These are phyloP conservation scores for Chalara sp. DNA, from an alignment of 2,329 filamentous ascomycete genomes.

Conservation along the genomic window DNA sequence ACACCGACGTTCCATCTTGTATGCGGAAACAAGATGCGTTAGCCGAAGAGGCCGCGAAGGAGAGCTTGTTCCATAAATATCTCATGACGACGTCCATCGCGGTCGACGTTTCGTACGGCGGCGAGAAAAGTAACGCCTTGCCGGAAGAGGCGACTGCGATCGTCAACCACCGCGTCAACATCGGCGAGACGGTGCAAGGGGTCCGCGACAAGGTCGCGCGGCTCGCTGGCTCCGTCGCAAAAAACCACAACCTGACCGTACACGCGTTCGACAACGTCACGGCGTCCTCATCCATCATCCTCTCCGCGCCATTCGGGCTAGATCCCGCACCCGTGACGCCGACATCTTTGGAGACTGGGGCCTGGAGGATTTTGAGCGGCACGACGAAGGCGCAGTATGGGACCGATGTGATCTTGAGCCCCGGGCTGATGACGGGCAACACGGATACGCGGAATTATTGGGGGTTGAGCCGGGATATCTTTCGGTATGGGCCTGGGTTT, in stretches of 20 bases:
- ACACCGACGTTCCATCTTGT: slow-evolving; percentile 4
- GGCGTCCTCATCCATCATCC: slow-evolving; percentile 24
- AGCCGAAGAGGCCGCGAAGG: slow-evolving; percentile 1
- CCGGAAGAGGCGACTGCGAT: slow-evolving; percentile 44
- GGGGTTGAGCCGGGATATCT: slow-evolving; percentile 32
- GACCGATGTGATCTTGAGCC: slow-evolving; percentile 15
- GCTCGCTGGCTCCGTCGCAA: slow-evolving; percentile 34
- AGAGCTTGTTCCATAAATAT: slow-evolving; percentile 1
- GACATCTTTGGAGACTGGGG: slow-evolving; percentile 23
- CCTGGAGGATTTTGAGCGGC: slow-evolving; percentile 11
- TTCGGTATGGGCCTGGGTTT: slow-evolving; percentile 19
- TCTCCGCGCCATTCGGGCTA: slow-evolving; percentile 24
- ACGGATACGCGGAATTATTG: slow-evolving; percentile 21
- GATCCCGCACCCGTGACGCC: slow-evolving; percentile 26
- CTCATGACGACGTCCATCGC: slow-evolving; percentile 49
- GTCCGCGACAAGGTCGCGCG: slow-evolving; percentile 33
- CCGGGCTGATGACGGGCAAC: slow-evolving; percentile 18
- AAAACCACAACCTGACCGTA: slow-evolving; percentile 17
- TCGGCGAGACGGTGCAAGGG: slow-evolving; percentile 6
- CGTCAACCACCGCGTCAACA: slow-evolving; percentile 46
- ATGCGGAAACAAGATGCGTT: neutral
- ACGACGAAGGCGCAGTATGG: slow-evolving; percentile 15
- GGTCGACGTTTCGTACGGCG: slow-evolving; percentile 44
- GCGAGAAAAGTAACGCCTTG: slow-evolving; percentile 47
- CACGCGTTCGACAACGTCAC: slow-evolving; percentile 31